These are phyloP conservation scores for Globisporangium paroecandrum DNA, from an alignment of 352 stramenopile genomes.

Conservation along the genomic window DNA sequence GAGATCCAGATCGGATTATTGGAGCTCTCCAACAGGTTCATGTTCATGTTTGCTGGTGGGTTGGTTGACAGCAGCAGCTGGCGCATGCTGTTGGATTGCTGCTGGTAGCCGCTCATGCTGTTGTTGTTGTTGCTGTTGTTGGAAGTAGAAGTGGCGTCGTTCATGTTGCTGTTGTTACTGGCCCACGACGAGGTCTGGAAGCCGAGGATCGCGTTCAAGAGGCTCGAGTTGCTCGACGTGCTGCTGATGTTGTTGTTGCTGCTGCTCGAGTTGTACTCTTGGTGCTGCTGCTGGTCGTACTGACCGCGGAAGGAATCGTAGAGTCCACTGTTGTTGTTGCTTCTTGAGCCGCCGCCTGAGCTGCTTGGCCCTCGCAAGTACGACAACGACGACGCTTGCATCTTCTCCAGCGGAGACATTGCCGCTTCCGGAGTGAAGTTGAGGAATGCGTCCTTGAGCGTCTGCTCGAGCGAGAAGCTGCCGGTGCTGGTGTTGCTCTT, in stretches of 20 bases:
- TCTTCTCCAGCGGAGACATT: slow-evolving; percentile 4
- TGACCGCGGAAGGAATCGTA: slow-evolving; percentile 4
- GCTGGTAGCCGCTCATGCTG: not conserved
- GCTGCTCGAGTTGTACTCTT: slow-evolving; percentile 3
- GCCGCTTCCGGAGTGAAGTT: slow-evolving; percentile 19
- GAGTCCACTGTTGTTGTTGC: not conserved
- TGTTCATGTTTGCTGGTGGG: not conserved
- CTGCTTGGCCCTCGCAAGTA: not conserved
- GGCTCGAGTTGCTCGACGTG: slow-evolving; percentile 3
- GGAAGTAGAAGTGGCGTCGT: not conserved
- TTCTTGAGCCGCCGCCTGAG: not conserved
- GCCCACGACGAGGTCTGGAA: slow-evolving; percentile 10
- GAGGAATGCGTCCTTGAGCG: slow-evolving; percentile 29
- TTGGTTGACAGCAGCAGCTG: slow-evolving; percentile 9
- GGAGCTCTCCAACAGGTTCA: not conserved
- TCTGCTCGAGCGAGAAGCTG: slow-evolving; percentile 18
- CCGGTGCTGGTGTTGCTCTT: slow-evolving; percentile 14
- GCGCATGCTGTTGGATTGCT: slow-evolving; percentile 8
- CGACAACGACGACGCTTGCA: not conserved
- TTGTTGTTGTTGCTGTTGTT: slow-evolving; percentile 2
- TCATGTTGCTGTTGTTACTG: not conserved
- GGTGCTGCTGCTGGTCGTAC: slow-evolving; percentile 12
- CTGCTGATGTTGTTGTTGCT: not conserved
- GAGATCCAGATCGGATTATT: slow-evolving; percentile 17
- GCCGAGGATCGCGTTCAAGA: slow-evolving; percentile 15